phyloP scores from a whole-genome alignment of 2,329 filamentous ascomycete genomes.

The Thelonectria discophora region DNA sequence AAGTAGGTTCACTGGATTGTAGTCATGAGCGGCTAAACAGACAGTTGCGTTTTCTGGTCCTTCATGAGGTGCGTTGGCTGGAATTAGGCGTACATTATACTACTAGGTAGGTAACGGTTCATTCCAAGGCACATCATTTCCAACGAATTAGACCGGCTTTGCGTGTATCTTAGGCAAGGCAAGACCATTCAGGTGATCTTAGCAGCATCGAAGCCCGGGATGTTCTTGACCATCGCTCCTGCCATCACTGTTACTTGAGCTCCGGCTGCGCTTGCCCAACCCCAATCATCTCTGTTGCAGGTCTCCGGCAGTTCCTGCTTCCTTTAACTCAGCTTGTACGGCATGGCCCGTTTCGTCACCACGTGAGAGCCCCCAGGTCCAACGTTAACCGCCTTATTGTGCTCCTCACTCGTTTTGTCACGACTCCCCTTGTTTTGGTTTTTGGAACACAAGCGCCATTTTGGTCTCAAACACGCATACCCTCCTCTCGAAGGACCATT shows the following conservation, averaged over 20 bases:
- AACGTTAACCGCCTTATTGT: background rate
- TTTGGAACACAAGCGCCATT: slow-evolving; percentile 28
- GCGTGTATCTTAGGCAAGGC: too few species aligned
- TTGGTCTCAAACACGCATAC: slow-evolving; percentile 25
- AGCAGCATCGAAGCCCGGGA: background rate
- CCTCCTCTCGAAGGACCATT: background rate
- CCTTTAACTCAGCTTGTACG: too few species aligned
- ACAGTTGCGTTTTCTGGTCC: too few species aligned
- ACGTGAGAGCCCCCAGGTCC: slow-evolving; percentile 4
- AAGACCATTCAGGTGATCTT: too few species aligned
- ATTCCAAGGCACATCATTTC: too few species aligned
- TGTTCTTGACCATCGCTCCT: background rate
- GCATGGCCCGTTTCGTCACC: background rate
- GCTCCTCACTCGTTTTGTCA: background rate
- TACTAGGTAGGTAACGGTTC: too few species aligned
- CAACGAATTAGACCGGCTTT: too few species aligned
- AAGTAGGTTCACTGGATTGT: too few species aligned
- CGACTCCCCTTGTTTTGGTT: slow-evolving; percentile 5
- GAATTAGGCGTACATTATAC: too few species aligned
- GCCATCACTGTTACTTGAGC: background rate
- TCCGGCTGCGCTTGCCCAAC: background rate
- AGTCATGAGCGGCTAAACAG: too few species aligned
- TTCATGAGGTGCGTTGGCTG: too few species aligned
- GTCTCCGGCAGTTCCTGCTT: background rate
- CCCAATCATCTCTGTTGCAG: background rate